Evolutionary conservation across 2,329 filamentous ascomycete species (phyloP).

Genomic region (Nothophaeocryptopus gaeumannii): DNA sequence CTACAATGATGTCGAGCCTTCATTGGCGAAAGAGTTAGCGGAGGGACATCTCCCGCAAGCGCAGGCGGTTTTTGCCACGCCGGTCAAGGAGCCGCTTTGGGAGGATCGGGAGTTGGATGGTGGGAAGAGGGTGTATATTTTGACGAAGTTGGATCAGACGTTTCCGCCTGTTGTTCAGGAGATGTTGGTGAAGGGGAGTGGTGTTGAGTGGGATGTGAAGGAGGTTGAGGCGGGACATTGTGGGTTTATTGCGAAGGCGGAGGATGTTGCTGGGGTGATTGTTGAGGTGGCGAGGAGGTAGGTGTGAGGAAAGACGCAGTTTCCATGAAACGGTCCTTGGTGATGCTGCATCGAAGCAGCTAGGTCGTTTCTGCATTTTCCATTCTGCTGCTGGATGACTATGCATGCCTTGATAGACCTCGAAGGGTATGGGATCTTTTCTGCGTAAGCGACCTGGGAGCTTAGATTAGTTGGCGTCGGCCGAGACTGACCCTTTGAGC

Average conservation of each 20-base stretch:
- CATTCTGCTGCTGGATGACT: too few species aligned
- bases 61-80: slow-evolving; percentile 8
- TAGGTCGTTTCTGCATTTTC: too few species aligned
- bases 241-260: slow-evolving; percentile 12
- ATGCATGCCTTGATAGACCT: too few species aligned
- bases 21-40: slow-evolving; percentile 8
- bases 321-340: too few species aligned
- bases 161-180: slow-evolving; percentile 12
- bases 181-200: slow-evolving; percentile 10
- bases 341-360: too few species aligned
- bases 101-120: slow-evolving; percentile 12
- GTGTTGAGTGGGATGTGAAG: slow-evolving; percentile 15
- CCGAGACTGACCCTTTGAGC: too few species aligned
- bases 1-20: slow-evolving; percentile 13
- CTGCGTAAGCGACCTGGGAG: too few species aligned
- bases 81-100: slow-evolving; percentile 17
- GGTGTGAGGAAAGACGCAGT: too few species aligned
- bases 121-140: slow-evolving; percentile 15
- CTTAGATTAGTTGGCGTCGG: too few species aligned
- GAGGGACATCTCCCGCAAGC: slow-evolving; percentile 13
- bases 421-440: too few species aligned
- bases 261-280: slow-evolving; percentile 12
- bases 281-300: slow-evolving; percentile 5
- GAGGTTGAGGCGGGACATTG: slow-evolving; percentile 18
- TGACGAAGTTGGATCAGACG: slow-evolving; percentile 9